These are phyloP conservation scores for Astragalus membranaceus DNA, from an alignment of 306 rosid genomes.

Conservation along the genomic window DNA sequence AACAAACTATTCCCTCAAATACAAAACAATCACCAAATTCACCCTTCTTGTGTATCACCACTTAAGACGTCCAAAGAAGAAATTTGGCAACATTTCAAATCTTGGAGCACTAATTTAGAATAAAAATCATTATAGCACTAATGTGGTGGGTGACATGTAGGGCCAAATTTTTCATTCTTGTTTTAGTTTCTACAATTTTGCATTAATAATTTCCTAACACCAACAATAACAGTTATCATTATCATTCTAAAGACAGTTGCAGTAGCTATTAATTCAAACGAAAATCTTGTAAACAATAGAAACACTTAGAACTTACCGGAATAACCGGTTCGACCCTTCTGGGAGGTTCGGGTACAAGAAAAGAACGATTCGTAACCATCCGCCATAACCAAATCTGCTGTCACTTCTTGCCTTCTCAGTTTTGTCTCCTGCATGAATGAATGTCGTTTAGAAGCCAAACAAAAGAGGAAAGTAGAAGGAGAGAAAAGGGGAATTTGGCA, in stretches of 20 bases:
- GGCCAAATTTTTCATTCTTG: not conserved
- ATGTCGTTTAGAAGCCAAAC: not conserved
- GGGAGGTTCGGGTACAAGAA: slow-evolving; percentile 71
- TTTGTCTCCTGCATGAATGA: slow-evolving; percentile 56
- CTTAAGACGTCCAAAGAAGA: not conserved
- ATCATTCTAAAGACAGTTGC: not conserved
- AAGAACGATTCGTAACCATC: slow-evolving; percentile 84
- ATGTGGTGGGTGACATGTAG: not conserved
- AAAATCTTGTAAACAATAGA: too few species aligned
- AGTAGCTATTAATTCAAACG: not conserved
- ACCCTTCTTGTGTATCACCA: not conserved
- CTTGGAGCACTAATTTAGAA: not conserved
- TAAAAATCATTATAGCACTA: not conserved
- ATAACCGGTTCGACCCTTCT: slow-evolving; percentile 72
- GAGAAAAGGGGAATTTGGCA: not conserved
- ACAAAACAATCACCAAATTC: not conserved
- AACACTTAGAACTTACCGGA: slow-evolving; percentile 42
- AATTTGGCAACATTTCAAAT: not conserved
- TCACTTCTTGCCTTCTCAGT: slow-evolving; percentile 62
- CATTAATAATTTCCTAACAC: not conserved
- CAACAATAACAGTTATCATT: not conserved
- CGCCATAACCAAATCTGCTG: slow-evolving; percentile 69
- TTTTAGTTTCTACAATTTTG: not conserved
- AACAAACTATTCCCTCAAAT: not conserved
- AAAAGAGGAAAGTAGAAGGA: not conserved